phyloP scores from a whole-genome alignment of 2,329 filamentous ascomycete genomes.

The Pseudogymnoascus sp. region DNA sequence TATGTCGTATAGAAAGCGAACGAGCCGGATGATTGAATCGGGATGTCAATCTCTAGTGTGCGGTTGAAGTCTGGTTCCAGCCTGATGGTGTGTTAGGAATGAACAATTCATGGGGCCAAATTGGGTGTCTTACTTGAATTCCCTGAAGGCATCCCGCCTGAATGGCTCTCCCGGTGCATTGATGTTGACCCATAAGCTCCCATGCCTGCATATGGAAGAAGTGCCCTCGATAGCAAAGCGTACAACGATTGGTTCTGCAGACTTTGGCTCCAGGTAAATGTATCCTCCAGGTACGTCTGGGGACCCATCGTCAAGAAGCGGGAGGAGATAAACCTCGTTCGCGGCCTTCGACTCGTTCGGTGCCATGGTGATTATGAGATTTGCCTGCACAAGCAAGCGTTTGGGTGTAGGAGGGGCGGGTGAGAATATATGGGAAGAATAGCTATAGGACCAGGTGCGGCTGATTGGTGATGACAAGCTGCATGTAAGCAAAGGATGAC shows the following conservation, averaged over 20 bases:
- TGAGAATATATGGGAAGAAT: background rate
- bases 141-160: conserved; percentile 69
- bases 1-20: conserved; percentile 95
- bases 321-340: conserved; percentile 76
- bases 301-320: conserved; percentile 86
- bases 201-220: conserved; percentile 89
- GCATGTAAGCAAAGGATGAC: conserved; percentile 5
- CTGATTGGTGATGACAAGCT: conserved; percentile 2
- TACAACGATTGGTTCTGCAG: conserved; percentile 67
- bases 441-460: background rate
- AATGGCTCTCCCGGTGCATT: conserved; percentile 72
- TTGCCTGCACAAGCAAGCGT: background rate
- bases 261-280: conserved; percentile 76
- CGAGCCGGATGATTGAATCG: conserved; percentile 74
- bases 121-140: conserved; percentile 72
- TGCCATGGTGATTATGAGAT: conserved; percentile 38
- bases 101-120: background rate
- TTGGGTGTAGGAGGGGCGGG: background rate
- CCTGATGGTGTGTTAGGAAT: conserved; percentile 39
- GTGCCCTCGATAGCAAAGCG: conserved; percentile 91
- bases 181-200: conserved; percentile 95
- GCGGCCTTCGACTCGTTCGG: conserved; percentile 57
- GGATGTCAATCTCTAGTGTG: conserved; percentile 82
- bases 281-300: conserved; percentile 85
- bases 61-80: conserved; percentile 89